phyloP scores from a whole-genome alignment of 805 yeast species.

The Candida rishiriensis region DNA sequence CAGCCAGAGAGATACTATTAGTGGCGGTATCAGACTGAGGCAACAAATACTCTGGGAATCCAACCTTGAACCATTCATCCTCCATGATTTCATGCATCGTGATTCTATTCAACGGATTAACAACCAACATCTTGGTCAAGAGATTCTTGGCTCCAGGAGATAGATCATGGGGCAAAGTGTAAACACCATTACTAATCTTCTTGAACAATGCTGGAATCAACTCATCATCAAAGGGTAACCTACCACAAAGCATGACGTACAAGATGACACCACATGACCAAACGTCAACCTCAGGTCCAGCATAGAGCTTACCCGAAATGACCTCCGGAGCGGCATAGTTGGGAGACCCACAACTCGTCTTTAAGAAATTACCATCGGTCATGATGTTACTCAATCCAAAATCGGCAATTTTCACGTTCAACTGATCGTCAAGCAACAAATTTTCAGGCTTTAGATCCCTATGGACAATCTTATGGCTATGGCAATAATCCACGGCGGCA shows the following conservation, averaged over 20 bases:
- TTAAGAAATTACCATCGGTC: slow-evolving; percentile 96
- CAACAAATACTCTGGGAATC: slow-evolving; percentile 71
- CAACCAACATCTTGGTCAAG: slow-evolving; percentile 87
- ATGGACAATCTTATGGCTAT: slow-evolving; percentile 93
- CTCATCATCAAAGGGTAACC: slow-evolving; percentile 95
- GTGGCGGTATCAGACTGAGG: slow-evolving; percentile 47
- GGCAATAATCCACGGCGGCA: slow-evolving; percentile 95
- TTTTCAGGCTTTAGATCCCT: slow-evolving; percentile 96
- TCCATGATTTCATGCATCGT: slow-evolving; percentile 89
- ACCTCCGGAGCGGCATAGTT: slow-evolving; percentile 98
- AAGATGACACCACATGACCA: slow-evolving; percentile 97
- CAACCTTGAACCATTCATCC: slow-evolving; percentile 88
- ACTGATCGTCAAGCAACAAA: slow-evolving; percentile 77
- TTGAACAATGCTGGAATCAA: slow-evolving; percentile 91
- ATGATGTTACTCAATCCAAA: slow-evolving; percentile 91
- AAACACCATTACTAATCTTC: slow-evolving; percentile 89
- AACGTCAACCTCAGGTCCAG: slow-evolving; percentile 97
- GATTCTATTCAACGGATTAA: slow-evolving; percentile 88
- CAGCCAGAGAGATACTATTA: slow-evolving; percentile 29
- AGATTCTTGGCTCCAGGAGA: slow-evolving; percentile 81
- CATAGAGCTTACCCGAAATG: slow-evolving; percentile 88
- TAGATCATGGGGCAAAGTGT: slow-evolving; percentile 81
- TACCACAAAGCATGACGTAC: slow-evolving; percentile 93
- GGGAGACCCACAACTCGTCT: slow-evolving; percentile 95
- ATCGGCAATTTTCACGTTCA: slow-evolving; percentile 94